Percentiles rank a stretch among this genome's conserved stretches.
Evolutionary conservation across 192 early-diverging fungal species (phyloP).

Genomic region (Entomortierella parvispora): DNA sequence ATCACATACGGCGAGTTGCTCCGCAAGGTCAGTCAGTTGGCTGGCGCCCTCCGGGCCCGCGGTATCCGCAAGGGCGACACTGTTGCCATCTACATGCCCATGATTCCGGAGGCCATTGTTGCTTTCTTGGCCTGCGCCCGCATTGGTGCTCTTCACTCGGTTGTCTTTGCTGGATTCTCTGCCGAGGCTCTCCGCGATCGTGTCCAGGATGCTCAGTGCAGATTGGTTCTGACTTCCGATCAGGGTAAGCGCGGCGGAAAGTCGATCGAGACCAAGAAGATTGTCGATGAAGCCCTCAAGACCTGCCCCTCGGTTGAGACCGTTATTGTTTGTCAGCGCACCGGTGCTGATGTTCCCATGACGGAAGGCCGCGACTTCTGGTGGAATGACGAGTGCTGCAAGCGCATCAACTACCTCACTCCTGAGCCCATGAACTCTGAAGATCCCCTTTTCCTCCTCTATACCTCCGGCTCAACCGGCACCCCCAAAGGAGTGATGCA

Average conservation of each 20-base stretch:
- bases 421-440: slow-evolving; percentile 87
- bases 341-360: slow-evolving; percentile 87
- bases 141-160: slow-evolving; percentile 91
- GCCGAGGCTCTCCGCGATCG: slow-evolving; percentile 93
- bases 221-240: slow-evolving; percentile 91
- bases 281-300: slow-evolving; percentile 90
- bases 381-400: slow-evolving; percentile 92
- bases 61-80: slow-evolving; percentile 93
- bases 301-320: slow-evolving; percentile 82
- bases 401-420: slow-evolving; percentile 89
- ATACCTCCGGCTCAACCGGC: slow-evolving; percentile 93
- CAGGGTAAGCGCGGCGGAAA: slow-evolving; percentile 94
- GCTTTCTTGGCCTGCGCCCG: slow-evolving; percentile 96
- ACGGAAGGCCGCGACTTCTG: slow-evolving; percentile 83
- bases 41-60: slow-evolving; percentile 84
- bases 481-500: slow-evolving; percentile 95
- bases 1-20: slow-evolving; percentile 90
- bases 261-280: slow-evolving; percentile 88
- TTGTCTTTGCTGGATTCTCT: slow-evolving; percentile 98
- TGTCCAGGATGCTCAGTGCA: slow-evolving; percentile 83
- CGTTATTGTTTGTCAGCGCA: slow-evolving; percentile 92
- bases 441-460: slow-evolving; percentile 95
- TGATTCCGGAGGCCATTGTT: slow-evolving; percentile 93
- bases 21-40: slow-evolving; percentile 83
- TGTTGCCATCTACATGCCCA: slow-evolving; percentile 98